These are phyloP conservation scores for Neolentinus lepideus DNA, from an alignment of 1,284 basidiomycete species.

Conservation along the genomic window DNA sequence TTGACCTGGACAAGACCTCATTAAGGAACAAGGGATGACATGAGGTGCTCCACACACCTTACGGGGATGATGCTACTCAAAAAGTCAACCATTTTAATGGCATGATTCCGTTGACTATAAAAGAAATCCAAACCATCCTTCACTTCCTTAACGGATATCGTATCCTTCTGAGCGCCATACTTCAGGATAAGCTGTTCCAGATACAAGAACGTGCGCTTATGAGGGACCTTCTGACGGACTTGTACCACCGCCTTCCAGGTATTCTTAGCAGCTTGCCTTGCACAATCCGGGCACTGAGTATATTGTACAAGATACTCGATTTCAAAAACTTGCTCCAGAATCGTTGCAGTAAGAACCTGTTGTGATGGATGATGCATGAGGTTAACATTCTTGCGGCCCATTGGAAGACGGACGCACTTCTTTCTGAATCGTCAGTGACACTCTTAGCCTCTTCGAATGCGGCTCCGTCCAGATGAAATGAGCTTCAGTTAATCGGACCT, in stretches of 20 bases:
- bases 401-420: constrained; percentile 49
- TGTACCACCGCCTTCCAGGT: constrained; percentile 98
- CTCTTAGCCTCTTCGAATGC: constrained; percentile 88
- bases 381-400: neutral
- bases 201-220: constrained; percentile 97
- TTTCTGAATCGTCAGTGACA: constrained; percentile 97
- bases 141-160: constrained; percentile 88
- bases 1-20: constrained; percentile 47
- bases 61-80: constrained; percentile 83
- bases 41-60: constrained; percentile 43
- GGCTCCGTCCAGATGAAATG: constrained; percentile 99
- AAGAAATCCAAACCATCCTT: constrained; percentile 97
- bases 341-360: constrained; percentile 88
- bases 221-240: constrained; percentile 94
- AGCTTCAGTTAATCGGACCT: constrained; percentile 94
- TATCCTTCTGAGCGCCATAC: constrained; percentile 95
- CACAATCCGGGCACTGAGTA: constrained; percentile 93
- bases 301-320: constrained; percentile 95
- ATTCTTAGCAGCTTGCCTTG: constrained; percentile 94
- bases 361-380: neutral
- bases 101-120: constrained; percentile 86
- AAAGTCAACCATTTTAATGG: constrained; percentile 98
- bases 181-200: constrained; percentile 97
- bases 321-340: constrained; percentile 97
- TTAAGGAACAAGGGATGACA: constrained; percentile 2